Conservation (phyloP, 1,139 yeast genomes). For the Candida anutae region DNA sequence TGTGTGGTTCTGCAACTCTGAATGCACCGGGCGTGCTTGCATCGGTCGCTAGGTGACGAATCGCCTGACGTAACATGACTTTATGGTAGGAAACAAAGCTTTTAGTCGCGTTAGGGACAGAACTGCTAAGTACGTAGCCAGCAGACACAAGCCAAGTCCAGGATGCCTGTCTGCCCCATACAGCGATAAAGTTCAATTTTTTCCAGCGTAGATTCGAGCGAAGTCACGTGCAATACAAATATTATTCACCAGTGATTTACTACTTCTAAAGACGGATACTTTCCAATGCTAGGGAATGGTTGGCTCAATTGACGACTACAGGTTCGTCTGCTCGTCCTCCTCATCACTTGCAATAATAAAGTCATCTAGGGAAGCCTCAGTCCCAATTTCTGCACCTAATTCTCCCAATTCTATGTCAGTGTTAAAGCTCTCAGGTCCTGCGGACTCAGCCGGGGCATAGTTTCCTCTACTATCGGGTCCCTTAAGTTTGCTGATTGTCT, state of each 20-base stretch:
- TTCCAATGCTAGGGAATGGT: no score
- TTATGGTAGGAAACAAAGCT: neutral
- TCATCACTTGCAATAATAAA: slow-evolving; percentile 43
- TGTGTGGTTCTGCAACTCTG: slow-evolving; percentile 46
- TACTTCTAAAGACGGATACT: no score
- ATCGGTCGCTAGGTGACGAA: slow-evolving; percentile 28
- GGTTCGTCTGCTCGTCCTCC: slow-evolving; percentile 15
- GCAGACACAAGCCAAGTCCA: no score
- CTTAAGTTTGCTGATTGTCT: slow-evolving; percentile 32
- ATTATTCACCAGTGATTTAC: no score
- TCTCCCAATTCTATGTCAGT: slow-evolving; percentile 34
- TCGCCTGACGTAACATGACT: slow-evolving; percentile 17
- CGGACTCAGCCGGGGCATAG: slow-evolving; percentile 14
- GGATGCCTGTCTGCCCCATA: no score
- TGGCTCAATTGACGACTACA: no score
- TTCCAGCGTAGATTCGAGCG: no score
- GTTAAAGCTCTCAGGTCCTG: slow-evolving; percentile 11
- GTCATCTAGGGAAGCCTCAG: slow-evolving; percentile 17
- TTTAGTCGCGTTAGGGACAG: slow-evolving; percentile 1
- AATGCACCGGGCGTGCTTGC: slow-evolving; percentile 13
- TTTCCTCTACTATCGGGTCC: slow-evolving; percentile 18
- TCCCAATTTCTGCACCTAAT: slow-evolving; percentile 8
- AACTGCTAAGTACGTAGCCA: no score
- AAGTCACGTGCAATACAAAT: no score
- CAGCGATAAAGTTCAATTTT: no score